These are phyloP conservation scores for Pichia sp. DNA, from an alignment of 1,139 yeast genomes.

Conservation along the genomic window DNA sequence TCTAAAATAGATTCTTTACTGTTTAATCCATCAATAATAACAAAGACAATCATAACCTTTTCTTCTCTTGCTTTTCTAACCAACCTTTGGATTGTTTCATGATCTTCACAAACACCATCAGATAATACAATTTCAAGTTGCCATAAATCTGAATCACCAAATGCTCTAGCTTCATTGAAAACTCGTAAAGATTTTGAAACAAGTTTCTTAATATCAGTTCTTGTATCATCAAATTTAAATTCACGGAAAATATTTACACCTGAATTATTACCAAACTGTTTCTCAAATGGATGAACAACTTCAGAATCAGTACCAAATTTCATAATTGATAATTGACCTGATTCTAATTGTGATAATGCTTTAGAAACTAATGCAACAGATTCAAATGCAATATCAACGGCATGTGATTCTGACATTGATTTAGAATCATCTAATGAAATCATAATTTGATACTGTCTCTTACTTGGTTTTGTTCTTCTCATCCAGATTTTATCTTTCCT, in stretches of 20 bases:
- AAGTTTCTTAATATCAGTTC: slow-evolving; percentile 75
- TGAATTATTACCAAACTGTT: slow-evolving; percentile 73
- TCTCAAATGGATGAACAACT: slow-evolving; percentile 86
- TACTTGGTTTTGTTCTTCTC: slow-evolving; percentile 94
- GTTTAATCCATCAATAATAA: slow-evolving; percentile 84
- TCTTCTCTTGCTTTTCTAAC: slow-evolving; percentile 92
- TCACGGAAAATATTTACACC: slow-evolving; percentile 83
- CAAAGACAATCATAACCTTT: slow-evolving; percentile 91
- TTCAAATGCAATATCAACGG: slow-evolving; percentile 88
- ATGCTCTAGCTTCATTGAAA: slow-evolving; percentile 62
- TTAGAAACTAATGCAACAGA: slow-evolving; percentile 91
- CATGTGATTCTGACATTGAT: slow-evolving; percentile 91
- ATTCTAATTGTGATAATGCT: slow-evolving; percentile 88
- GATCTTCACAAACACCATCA: slow-evolving; percentile 97
- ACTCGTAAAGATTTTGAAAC: slow-evolving; percentile 66
- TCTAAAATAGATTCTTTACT: slow-evolving; percentile 84
- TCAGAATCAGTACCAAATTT: slow-evolving; percentile 83
- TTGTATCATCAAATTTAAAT: slow-evolving; percentile 86
- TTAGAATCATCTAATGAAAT: slow-evolving; percentile 96
- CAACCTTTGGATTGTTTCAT: slow-evolving; percentile 68
- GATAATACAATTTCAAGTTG: slow-evolving; percentile 88
- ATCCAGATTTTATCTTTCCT: slow-evolving; percentile 98
- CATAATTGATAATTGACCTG: slow-evolving; percentile 88
- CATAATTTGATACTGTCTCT: slow-evolving; percentile 96
- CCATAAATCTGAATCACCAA: slow-evolving; percentile 66